phyloP scores from a whole-genome alignment of 768 basidiomycete species.

The Chalciporus sphaerocephalus region DNA sequence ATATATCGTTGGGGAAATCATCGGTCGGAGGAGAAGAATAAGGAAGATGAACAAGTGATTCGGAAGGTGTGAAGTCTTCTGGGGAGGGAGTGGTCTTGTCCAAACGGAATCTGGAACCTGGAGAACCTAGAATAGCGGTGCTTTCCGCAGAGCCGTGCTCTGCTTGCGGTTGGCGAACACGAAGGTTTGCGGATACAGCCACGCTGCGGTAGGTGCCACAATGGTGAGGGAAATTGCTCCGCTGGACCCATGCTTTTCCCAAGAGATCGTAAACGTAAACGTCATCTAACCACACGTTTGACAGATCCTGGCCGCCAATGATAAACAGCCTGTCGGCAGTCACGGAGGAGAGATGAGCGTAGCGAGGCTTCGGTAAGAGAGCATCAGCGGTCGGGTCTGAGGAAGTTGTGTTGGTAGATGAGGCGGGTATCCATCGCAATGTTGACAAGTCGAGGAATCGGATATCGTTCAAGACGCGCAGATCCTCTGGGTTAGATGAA shows the following conservation, averaged over 20 bases:
- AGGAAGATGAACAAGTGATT: conserved; percentile 65
- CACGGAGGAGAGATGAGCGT: conserved; percentile 90
- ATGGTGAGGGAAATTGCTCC: conserved; percentile 82
- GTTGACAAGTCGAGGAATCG: conserved; percentile 79
- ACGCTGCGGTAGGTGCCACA: conserved; percentile 96
- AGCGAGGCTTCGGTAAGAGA: conserved; percentile 76
- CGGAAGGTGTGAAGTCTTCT: conserved; percentile 51
- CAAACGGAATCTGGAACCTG: conserved; percentile 55
- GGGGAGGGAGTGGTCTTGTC: conserved; percentile 39
- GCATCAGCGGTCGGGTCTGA: conserved; percentile 40
- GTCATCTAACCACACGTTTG: conserved; percentile 91
- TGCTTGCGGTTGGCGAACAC: conserved; percentile 65
- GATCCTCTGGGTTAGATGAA: conserved; percentile 66
- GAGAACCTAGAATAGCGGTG: conserved; percentile 45
- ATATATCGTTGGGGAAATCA: conserved; percentile 81
- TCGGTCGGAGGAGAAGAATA: conserved; percentile 70
- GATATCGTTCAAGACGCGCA: conserved; percentile 90
- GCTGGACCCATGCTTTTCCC: conserved; percentile 70
- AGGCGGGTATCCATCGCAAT: conserved; percentile 63
- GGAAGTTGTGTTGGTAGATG: conserved; percentile 27
- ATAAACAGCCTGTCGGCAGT: conserved; percentile 82
- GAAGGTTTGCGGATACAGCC: conserved; percentile 67
- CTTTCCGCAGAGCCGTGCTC: conserved; percentile 44
- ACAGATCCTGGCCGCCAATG: conserved; percentile 93
- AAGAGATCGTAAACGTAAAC: conserved; percentile 84